A percentile compares a stretch with the other conserved stretches of the same genome.
Conservation (phyloP, 2,329 filamentous ascomycete genomes). For the Hypocrella siamensis region DNA sequence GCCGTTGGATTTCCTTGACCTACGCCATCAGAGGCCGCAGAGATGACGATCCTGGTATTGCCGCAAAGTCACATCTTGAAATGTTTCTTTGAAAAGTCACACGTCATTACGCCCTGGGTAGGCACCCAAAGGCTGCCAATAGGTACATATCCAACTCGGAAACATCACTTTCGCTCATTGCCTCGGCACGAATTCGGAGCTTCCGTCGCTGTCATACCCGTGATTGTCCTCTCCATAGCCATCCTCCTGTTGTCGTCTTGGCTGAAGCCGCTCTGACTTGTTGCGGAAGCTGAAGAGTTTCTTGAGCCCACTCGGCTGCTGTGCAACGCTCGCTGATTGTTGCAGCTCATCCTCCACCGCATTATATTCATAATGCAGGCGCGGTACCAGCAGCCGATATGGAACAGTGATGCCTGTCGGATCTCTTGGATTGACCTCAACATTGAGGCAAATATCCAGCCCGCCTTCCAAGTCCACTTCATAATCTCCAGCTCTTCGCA, state of each 20-base stretch:
- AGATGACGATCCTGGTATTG: too few species aligned
- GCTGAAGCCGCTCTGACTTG: constrained; percentile 12
- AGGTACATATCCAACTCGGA: background rate
- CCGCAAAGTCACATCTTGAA: too few species aligned
- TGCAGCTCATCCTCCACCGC: constrained; percentile 20
- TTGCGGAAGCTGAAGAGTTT: constrained; percentile 28
- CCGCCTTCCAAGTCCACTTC: constrained; percentile 68
- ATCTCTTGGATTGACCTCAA: constrained; percentile 75
- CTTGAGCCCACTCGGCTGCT: constrained; percentile 23
- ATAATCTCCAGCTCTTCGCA: constrained; percentile 34
- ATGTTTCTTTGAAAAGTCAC: too few species aligned
- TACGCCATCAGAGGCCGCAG: too few species aligned
- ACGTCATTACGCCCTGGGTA: too few species aligned
- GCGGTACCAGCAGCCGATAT: constrained; percentile 75
- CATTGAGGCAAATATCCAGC: constrained; percentile 74
- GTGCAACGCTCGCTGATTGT: constrained; percentile 10
- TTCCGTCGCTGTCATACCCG: constrained; percentile 7
- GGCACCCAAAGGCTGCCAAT: too few species aligned
- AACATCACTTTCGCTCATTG: background rate
- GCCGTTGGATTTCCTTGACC: too few species aligned
- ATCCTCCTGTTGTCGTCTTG: constrained; percentile 6
- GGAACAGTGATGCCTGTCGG: constrained; percentile 77
- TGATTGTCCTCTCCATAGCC: constrained; percentile 11
- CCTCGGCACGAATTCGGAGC: constrained; percentile 3
- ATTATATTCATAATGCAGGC: constrained; percentile 45